Percentiles rank a stretch among this genome's conserved stretches.
These are phyloP conservation scores for Picochlorum sp. DNA, from an alignment of 139 green algal species.

Conservation along the genomic window DNA sequence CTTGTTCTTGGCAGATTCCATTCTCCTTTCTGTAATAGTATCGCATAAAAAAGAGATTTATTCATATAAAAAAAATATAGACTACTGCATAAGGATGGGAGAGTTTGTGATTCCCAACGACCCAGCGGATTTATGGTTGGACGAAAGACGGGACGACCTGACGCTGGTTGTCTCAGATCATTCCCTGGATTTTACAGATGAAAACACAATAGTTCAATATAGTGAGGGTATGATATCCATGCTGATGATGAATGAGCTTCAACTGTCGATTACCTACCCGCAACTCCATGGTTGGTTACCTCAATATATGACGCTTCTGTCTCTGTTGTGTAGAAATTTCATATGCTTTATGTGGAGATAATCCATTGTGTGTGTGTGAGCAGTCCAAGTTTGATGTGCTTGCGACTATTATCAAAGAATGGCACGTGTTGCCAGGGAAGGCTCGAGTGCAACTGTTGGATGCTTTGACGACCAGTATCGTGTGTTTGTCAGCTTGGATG, in stretches of 20 bases:
- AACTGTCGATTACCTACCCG: too few relatives aligned
- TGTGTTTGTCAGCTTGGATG: conserved; percentile 46
- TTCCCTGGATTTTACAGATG: too few relatives aligned
- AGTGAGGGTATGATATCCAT: too few relatives aligned
- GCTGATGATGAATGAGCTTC: too few relatives aligned
- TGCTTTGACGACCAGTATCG: conserved; percentile 46
- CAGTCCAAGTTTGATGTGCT: conserved; percentile 44
- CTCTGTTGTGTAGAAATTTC: conserved; percentile 29
- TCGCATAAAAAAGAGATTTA: too few relatives aligned
- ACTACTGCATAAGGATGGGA: background rate
- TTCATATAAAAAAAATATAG: too few relatives aligned
- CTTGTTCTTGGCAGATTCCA: too few relatives aligned
- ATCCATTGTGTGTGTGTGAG: conserved; percentile 40
- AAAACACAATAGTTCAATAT: too few relatives aligned
- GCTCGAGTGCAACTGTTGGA: conserved; percentile 37
- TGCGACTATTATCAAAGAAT: conserved; percentile 29
- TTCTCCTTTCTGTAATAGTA: too few relatives aligned
- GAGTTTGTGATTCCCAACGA: conserved; percentile 8
- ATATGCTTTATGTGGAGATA: conserved; percentile 44
- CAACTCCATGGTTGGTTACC: background rate
- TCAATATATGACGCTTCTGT: background rate
- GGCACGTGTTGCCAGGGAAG: conserved; percentile 20
- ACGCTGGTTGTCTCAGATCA: background rate
- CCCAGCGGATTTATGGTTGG: background rate
- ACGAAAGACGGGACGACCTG: background rate